Evolutionary conservation across 2,329 filamentous ascomycete genomes (phyloP).

Genomic region (Penicillium oxalicum): DNA sequence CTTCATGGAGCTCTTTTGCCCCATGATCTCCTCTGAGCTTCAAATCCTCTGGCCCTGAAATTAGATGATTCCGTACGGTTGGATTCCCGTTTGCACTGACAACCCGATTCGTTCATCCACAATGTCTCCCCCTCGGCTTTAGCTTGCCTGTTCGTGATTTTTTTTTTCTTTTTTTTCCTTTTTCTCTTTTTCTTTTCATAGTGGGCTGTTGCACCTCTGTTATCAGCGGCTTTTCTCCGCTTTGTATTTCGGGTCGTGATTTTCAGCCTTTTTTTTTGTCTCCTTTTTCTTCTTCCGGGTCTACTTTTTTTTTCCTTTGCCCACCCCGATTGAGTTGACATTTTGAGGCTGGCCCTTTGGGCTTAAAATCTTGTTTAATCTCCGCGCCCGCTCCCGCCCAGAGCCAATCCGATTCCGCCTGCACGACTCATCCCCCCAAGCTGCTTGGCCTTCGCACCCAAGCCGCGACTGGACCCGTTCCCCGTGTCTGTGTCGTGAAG

Average conservation of each 20-base stretch:
- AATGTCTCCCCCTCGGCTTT: neutral
- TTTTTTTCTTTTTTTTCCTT: neutral
- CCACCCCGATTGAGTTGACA: no score
- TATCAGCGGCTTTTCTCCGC: no score
- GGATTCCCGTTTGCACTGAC: no score
- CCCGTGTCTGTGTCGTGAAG: neutral
- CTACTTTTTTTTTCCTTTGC: no score
- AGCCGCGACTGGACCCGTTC: neutral
- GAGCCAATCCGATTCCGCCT: neutral
- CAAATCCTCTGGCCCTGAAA: neutral
- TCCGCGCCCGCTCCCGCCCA: neutral
- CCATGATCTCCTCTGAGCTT: constrained; percentile 1
- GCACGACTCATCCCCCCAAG: neutral
- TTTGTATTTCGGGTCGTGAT: no score
- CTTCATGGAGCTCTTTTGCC: neutral
- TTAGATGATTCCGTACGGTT: no score
- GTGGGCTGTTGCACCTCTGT: no score
- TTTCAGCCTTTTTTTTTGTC: no score
- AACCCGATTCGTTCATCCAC: neutral
- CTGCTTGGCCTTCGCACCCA: neutral
- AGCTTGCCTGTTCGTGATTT: neutral
- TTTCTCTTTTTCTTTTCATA: neutral
- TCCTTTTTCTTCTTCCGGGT: no score
- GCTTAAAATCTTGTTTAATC: constrained; percentile 2
- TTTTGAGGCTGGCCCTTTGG: no score